phyloP scores from a whole-genome alignment of 805 yeast species.

The Pichia pseudocactophila region DNA sequence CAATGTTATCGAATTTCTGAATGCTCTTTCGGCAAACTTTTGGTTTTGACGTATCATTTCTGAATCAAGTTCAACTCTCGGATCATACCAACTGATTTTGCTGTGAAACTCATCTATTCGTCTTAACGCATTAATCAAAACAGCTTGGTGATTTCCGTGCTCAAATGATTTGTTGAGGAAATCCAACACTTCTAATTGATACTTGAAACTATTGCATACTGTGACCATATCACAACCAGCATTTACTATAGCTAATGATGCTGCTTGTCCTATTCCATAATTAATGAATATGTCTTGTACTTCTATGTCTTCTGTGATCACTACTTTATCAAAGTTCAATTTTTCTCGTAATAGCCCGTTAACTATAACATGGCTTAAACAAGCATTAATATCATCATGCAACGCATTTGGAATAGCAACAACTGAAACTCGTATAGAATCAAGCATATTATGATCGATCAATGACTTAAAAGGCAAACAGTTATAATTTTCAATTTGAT shows the following conservation, averaged over 20 bases:
- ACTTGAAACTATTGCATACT: conserved; percentile 46
- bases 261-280: conserved; percentile 57
- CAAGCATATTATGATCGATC: conserved; percentile 37
- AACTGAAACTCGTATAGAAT: conserved; percentile 54
- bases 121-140: conserved; percentile 31
- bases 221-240: conserved; percentile 59
- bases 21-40: conserved; percentile 35
- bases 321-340: conserved; percentile 46
- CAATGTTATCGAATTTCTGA: conserved; percentile 43
- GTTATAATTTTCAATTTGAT: conserved; percentile 41
- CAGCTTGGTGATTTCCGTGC: conserved; percentile 34
- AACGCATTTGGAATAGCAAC: conserved; percentile 53
- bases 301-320: conserved; percentile 51
- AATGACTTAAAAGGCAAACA: conserved; percentile 43
- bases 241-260: conserved; percentile 40
- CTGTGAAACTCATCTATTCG: conserved; percentile 38
- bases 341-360: conserved; percentile 42
- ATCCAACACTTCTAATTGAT: conserved; percentile 49
- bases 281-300: conserved; percentile 53
- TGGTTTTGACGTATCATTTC: conserved; percentile 35
- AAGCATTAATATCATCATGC: conserved; percentile 53
- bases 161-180: conserved; percentile 25
- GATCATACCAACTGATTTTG: conserved; percentile 33
- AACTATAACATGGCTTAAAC: conserved; percentile 44
- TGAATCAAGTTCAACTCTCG: conserved; percentile 26